phyloP scores from a whole-genome alignment of 129 eudicot species.

The Silybum marianum region DNA sequence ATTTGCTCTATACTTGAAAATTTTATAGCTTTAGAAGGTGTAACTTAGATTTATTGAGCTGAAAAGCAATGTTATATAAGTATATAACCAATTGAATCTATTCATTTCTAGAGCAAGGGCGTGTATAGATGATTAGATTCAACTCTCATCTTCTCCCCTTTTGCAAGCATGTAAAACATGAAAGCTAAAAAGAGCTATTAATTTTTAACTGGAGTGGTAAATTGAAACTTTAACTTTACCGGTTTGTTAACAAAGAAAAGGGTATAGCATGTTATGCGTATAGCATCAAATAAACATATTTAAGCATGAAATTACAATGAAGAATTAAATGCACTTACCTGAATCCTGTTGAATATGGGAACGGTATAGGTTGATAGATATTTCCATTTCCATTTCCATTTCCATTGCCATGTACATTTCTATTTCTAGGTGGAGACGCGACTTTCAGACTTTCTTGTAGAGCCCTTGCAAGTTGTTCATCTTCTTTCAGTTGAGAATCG shows the following conservation, averaged over 20 bases:
- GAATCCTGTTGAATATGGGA: constrained; percentile 71
- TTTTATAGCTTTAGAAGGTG: not conserved
- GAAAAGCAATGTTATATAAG: not conserved
- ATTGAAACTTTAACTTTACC: not conserved
- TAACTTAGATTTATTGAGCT: not conserved
- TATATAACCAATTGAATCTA: not conserved
- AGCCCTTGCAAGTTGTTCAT: constrained; percentile 91
- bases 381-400: constrained; percentile 45
- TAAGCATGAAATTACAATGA: not conserved
- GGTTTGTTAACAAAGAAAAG: not conserved
- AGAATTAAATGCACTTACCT: constrained; percentile 47
- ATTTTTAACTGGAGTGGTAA: not conserved
- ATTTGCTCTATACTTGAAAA: not conserved
- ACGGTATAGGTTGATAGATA: constrained; percentile 68
- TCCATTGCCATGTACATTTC: constrained; percentile 17
- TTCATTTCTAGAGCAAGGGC: not conserved
- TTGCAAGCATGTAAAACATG: not conserved
- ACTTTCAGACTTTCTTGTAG: constrained; percentile 79
- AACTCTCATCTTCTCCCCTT: not conserved
- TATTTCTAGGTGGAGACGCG: constrained; percentile 60
- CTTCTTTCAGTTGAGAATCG: constrained; percentile 83
- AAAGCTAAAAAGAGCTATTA: not conserved
- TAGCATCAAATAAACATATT: not conserved
- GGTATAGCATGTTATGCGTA: not conserved
- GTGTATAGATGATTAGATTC: not conserved